Evolutionary conservation across 1,284 basidiomycete species (phyloP).

Genomic region (Coniophora puteana): DNA sequence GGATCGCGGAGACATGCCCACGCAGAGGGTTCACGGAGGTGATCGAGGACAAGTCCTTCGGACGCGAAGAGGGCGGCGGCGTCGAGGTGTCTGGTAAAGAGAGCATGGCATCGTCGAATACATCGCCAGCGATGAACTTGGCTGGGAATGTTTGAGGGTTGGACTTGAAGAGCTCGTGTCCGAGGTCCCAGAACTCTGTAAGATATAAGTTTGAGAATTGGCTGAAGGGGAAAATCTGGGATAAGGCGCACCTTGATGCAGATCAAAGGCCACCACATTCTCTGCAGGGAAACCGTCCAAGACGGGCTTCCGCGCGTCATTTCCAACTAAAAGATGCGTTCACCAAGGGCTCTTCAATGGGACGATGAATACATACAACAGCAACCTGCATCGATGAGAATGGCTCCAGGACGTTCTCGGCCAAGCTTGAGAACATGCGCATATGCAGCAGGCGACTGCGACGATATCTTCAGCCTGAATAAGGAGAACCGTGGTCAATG

Average conservation of each 20-base stretch:
- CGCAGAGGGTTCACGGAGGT: conserved; percentile 21
- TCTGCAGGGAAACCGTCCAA: conserved; percentile 22
- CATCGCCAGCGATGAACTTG: conserved; percentile 24
- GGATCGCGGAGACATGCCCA: conserved; percentile 19
- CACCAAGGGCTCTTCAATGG: not conserved
- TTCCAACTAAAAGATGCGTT: conserved; percentile 17
- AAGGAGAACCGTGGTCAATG: not conserved
- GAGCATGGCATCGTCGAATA: conserved; percentile 20
- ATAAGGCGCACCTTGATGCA: conserved; percentile 14
- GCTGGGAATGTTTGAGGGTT: conserved; percentile 22
- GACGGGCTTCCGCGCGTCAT: conserved; percentile 20
- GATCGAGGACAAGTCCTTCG: conserved; percentile 13
- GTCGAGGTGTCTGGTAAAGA: conserved; percentile 7
- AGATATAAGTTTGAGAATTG: not conserved
- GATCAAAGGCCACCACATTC: conserved; percentile 21
- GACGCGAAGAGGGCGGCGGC: not conserved
- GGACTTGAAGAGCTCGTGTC: conserved; percentile 25
- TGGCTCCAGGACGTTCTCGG: conserved; percentile 3
- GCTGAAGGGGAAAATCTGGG: not conserved
- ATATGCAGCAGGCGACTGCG: conserved; percentile 7
- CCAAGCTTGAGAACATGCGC: conserved; percentile 6
- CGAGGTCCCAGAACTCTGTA: conserved; percentile 22
- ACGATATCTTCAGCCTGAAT: conserved; percentile 12
- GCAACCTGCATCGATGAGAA: conserved; percentile 13
- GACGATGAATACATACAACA: conserved; percentile 7